Base-by-base conservation (phyloP, 2,329 filamentous ascomycete species). In the Xenoacremonium recifei region DNA sequence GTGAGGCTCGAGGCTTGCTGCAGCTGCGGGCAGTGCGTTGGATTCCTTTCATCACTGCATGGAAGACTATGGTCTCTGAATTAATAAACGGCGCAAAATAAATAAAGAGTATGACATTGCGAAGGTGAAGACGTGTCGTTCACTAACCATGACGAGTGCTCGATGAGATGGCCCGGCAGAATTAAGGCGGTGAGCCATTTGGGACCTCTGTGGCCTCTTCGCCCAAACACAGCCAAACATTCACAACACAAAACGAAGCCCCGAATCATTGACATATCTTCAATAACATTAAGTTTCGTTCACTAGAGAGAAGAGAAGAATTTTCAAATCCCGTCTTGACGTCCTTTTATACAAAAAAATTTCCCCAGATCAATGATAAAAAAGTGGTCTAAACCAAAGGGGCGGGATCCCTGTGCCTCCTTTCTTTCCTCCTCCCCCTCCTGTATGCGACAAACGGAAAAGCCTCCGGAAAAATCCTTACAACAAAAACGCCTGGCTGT, bases 401-500 rank as follows among this genome's bases (percentile, higher is more conserved):
- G 16, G 15, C 25, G 23, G n/a, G 15, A 27, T 15, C 19, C 32
- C 13, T 17, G 35, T 27, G 36, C 40, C 31, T 12, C 31, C 34
- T 35, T 38, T 13, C 21, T 35, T 25, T 16, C 23, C 35, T 23
- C 19, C 29, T 42, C 13, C 25, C 42, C 29, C 37, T 21, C 29
- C 38, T 27, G 39, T 29, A 46, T 35, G 32, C 33, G 37, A 42
- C 30, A 32, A 29, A 35, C 18, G 18, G 25, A 43, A 53, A 47
- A 39, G 15, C 20, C 9, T 11, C 29, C 29, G 29, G 32, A 42
- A 38, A 45, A 46, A n/a, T n/a, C n/a, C n/a, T 33, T 39, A 35
- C 38, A 39, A 55, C 45, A 46, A 48, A 50, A 59, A 58, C 58
- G 58, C 56, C 59, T 50, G 45, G 37, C 44, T 50, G 48, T 53